Base-by-base conservation (phyloP, 352 stramenopile species). In the Globisporangium parvum region DNA sequence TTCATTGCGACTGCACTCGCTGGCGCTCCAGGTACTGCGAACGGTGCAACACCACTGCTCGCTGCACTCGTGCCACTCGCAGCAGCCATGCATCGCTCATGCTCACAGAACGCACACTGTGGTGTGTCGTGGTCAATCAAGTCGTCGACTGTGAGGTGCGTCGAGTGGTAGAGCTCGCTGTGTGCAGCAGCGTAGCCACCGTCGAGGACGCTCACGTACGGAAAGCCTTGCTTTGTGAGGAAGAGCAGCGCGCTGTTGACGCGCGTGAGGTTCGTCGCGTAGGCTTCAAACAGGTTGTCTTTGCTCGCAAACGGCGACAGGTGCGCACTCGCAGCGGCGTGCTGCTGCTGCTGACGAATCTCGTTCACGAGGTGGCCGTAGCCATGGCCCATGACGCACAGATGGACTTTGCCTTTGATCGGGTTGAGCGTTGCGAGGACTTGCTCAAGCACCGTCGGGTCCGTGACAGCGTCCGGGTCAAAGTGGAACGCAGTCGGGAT, bases 381-480 rank as follows among this genome's bases (percentile, higher is more conserved):
- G 14, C 84, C 84, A 26, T 91, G 75, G 6, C 82, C 82, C 78
- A 94, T 87, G 40, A 94, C 77, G 26, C 75, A 87, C 51, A 94
- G 63, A 55, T 94, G 84, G 23, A 91, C 69, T 20, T 70, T 77
- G 31, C 41, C 67, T 62, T 90, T 87, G 10, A 91, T 55, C 17
- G 82, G 77, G 15, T 70, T 66, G 0, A 94, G 65, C 39, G 78
- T 90, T 26, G 75, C 68, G 21, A 91, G 68, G 37, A 90, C 77
- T n/a, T 75, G 65, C 47, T 89, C 80, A 1, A 94, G 55, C 4
- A 82, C 71, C 14, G 35, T 47, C 9, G 69, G 55, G 46, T 92
- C 73, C 2, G 72, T 78, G 17, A 86, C 63, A 8, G 75, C 62
- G 18, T 91, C 75, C 0, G 84, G 83, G 42, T 92, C 80, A 47